phyloP scores from a whole-genome alignment of 2,329 filamentous ascomycete genomes.

The Neofusicoccum laricinum region DNA sequence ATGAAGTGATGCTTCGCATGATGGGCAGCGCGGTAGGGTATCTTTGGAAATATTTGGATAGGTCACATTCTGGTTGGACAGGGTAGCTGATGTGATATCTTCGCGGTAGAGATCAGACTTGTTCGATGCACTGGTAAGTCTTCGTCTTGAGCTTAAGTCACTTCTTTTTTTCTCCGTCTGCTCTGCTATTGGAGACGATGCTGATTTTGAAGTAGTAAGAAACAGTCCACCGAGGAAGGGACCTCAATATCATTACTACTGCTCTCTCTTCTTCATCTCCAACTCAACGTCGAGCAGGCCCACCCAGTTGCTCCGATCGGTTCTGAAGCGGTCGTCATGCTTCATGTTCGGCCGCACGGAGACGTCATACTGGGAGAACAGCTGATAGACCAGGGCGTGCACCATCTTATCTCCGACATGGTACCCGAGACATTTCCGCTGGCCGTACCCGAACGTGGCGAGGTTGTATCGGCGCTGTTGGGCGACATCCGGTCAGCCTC shows the following conservation, averaged over 20 bases:
- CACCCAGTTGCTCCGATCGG: not conserved
- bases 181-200: too few species aligned
- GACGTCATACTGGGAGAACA: slow-evolving; percentile 14
- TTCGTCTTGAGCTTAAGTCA: too few species aligned
- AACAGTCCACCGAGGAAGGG: not conserved
- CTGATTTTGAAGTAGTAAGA: too few species aligned
- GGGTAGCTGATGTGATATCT: too few species aligned
- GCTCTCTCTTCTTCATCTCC: not conserved
- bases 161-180: not conserved
- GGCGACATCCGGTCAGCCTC: not conserved
- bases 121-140: too few species aligned
- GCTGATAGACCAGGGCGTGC: slow-evolving; percentile 3
- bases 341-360: not conserved
- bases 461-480: slow-evolving; percentile 17
- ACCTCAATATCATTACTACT: not conserved
- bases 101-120: too few species aligned
- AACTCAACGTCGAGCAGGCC: not conserved
- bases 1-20: too few species aligned
- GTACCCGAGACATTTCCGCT: slow-evolving; percentile 16
- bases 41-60: too few species aligned
- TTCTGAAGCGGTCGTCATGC: not conserved
- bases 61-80: too few species aligned
- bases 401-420: slow-evolving; percentile 14
- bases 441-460: slow-evolving; percentile 8
- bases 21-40: too few species aligned